phyloP scores from a whole-genome alignment of 768 basidiomycete species.

The Suillus tomentosus region DNA sequence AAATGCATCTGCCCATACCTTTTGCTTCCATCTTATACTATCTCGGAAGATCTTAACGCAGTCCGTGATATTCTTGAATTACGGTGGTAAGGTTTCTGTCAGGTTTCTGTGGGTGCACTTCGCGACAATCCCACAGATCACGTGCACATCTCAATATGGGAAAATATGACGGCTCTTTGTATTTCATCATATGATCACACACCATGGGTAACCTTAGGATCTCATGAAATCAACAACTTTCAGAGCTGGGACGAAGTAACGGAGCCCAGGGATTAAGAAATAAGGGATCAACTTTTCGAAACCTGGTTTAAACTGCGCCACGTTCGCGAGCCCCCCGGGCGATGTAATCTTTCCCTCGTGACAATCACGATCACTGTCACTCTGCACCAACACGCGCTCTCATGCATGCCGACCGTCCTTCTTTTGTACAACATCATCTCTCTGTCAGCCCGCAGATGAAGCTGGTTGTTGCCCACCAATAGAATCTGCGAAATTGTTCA shows the following conservation, averaged over 20 bases:
- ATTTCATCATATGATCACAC: neutral
- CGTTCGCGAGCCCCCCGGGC: neutral
- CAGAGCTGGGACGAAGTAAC: conserved; percentile 57
- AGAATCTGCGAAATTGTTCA: neutral
- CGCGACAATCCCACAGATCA: conserved; percentile 7
- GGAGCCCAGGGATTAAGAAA: conserved; percentile 40
- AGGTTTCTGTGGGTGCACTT: conserved; percentile 1
- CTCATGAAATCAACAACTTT: conserved; percentile 49
- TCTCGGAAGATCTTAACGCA: neutral
- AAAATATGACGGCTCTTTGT: too few species aligned
- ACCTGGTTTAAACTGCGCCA: neutral
- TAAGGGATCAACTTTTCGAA: neutral
- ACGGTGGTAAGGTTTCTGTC: conserved; percentile 3
- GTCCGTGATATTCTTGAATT: conserved; percentile 6
- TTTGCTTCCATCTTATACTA: conserved; percentile 8
- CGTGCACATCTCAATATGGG: neutral
- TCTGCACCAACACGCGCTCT: neutral
- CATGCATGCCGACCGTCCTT: neutral
- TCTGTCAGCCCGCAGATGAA: neutral
- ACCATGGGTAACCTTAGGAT: conserved; percentile 17
- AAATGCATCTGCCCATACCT: conserved; percentile 3
- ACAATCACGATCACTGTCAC: neutral
- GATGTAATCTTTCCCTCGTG: neutral
- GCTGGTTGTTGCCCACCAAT: neutral
- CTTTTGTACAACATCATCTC: neutral